Conservation (phyloP, 2,329 filamentous ascomycete genomes). For the Cytospora piceae region DNA sequence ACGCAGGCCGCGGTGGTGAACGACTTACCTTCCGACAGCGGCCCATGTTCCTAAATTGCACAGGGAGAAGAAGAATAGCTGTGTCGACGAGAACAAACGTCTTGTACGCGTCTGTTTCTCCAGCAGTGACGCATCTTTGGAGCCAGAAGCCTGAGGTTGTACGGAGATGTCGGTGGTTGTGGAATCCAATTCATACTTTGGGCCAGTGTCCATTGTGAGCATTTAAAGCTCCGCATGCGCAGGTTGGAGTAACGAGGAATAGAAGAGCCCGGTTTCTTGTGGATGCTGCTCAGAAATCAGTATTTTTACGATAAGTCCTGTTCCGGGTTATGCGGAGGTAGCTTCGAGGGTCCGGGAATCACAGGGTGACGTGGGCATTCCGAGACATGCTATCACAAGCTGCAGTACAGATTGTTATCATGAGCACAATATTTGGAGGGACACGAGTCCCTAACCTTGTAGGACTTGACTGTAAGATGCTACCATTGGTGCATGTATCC, state of each 20-base stretch:
- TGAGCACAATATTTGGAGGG: background rate
- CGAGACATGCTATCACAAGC: background rate
- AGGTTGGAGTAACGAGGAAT: background rate
- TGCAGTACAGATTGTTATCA: background rate
- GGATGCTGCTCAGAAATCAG: background rate
- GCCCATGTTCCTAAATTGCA: conserved; percentile 19
- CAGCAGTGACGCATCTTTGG: conserved; percentile 11
- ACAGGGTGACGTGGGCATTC: background rate
- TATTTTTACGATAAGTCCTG: background rate
- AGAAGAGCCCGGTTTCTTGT: background rate
- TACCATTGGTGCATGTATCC: background rate
- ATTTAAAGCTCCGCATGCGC: background rate
- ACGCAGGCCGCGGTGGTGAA: background rate
- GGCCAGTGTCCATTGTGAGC: background rate
- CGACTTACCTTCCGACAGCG: conserved; percentile 1
- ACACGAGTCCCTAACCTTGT: background rate
- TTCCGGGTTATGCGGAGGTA: background rate
- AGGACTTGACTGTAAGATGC: background rate
- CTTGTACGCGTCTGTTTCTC: conserved; percentile 22
- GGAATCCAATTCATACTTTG: background rate
- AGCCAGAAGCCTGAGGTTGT: background rate
- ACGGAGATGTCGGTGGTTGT: background rate
- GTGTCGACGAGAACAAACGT: conserved; percentile 16
- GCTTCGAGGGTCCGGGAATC: background rate
- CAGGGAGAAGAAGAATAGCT: conserved; percentile 23